A percentile compares a stretch with the other conserved stretches of the same genome.
Conservation (phyloP, 805 yeast species). For the Cyberlindnera petersonii region DNA sequence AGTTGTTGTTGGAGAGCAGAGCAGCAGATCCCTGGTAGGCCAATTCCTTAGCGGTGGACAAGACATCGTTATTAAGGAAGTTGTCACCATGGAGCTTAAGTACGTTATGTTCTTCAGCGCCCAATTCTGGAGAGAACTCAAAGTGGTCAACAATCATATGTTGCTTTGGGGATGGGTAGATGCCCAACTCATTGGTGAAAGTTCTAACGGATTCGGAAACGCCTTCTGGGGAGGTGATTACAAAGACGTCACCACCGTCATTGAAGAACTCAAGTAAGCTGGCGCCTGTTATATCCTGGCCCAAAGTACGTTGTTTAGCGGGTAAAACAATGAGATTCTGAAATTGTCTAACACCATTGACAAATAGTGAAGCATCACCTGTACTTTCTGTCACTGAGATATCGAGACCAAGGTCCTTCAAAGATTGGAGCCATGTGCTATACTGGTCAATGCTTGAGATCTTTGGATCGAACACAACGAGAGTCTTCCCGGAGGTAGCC, state of each 20-base stretch:
- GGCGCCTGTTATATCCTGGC: constrained; percentile 39
- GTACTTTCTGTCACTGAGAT: constrained; percentile 28
- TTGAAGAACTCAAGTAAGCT: constrained; percentile 54
- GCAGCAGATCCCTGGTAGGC: constrained; percentile 60
- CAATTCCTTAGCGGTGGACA: constrained; percentile 26
- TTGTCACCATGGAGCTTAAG: constrained; percentile 13
- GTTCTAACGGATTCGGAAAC: constrained; percentile 59
- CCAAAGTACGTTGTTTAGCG: constrained; percentile 43
- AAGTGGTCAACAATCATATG: constrained; percentile 66
- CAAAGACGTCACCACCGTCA: constrained; percentile 72
- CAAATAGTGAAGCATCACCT: constrained; percentile 31
- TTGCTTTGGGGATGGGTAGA: constrained; percentile 76
- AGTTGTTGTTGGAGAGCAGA: constrained; percentile 62
- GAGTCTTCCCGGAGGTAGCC: constrained; percentile 13
- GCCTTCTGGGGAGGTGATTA: constrained; percentile 50
- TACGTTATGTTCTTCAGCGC: constrained; percentile 26
- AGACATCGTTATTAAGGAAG: constrained; percentile 17
- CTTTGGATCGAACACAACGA: constrained; percentile 23
- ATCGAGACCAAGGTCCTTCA: constrained; percentile 31
- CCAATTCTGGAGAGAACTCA: constrained; percentile 31
- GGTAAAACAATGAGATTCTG: constrained; percentile 62
- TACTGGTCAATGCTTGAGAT: constrained; percentile 19
- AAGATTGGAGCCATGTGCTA: constrained; percentile 7
- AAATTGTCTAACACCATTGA: constrained; percentile 42
- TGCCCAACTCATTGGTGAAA: constrained; percentile 76